These are phyloP conservation scores for Pythium grandisporangium DNA, from an alignment of 352 stramenopile species.

Conservation along the genomic window DNA sequence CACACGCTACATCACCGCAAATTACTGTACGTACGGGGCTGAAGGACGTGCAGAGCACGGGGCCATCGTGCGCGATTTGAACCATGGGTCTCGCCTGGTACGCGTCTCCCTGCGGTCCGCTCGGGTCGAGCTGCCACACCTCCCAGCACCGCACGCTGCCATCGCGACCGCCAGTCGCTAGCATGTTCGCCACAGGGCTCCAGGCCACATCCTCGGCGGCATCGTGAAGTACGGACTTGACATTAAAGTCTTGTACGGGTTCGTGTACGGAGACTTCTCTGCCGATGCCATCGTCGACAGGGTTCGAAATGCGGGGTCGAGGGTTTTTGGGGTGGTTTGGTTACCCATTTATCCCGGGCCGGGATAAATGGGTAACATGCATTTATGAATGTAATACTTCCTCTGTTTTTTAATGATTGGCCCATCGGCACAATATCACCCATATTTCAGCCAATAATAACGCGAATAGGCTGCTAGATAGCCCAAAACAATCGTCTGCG, in stretches of 20 bases:
- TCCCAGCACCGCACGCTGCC: slow-evolving; percentile 81
- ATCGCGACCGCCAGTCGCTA: slow-evolving; percentile 74
- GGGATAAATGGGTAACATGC: no score
- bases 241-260: slow-evolving; percentile 76
- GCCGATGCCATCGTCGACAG: no score
- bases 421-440: no score
- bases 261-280: no score
- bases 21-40: slow-evolving; percentile 64
- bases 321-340: no score
- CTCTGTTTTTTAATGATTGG: no score
- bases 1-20: neutral
- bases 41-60: slow-evolving; percentile 90
- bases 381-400: no score
- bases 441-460: no score
- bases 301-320: no score
- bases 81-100: slow-evolving; percentile 76
- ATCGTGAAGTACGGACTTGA: slow-evolving; percentile 51
- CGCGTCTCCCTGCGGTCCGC: slow-evolving; percentile 44
- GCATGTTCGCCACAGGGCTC: slow-evolving; percentile 63
- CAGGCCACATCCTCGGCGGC: slow-evolving; percentile 70
- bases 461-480: no score
- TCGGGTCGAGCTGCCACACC: slow-evolving; percentile 63
- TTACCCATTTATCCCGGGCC: no score
- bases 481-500: no score
- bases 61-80: slow-evolving; percentile 81